Conservation (phyloP, 306 rosid species). For the Quercus agrifolia region DNA sequence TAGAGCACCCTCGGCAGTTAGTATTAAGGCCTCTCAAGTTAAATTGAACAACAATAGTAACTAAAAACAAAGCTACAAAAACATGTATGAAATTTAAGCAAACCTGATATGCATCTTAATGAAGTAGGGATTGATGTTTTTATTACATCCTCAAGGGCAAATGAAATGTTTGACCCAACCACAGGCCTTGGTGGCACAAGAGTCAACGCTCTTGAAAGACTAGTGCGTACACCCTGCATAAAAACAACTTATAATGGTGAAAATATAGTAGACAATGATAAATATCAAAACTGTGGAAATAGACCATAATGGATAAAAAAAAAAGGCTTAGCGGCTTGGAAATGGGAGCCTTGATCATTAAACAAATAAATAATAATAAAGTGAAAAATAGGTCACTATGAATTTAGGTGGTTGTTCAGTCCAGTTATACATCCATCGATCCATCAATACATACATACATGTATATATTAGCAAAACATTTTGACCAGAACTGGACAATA, state of each 20-base stretch:
- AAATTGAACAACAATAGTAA: background rate
- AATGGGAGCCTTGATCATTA: background rate
- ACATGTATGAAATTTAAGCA: background rate
- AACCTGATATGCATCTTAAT: conserved; percentile 48
- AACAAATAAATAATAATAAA: background rate
- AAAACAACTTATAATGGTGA: conserved; percentile 5
- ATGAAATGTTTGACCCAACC: conserved; percentile 28
- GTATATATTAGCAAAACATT: background rate
- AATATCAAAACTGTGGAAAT: background rate
- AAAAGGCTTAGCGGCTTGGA: background rate
- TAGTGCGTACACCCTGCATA: conserved; percentile 46
- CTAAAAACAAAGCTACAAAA: conserved; percentile 5
- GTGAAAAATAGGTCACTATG: background rate
- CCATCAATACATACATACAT: background rate
- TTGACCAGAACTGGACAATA: background rate
- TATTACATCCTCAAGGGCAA: conserved; percentile 27
- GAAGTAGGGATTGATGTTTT: conserved; percentile 37
- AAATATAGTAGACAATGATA: conserved; percentile 1
- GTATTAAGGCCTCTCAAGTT: background rate
- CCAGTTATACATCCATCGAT: too few species aligned
- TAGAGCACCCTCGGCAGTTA: background rate
- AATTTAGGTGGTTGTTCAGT: background rate
- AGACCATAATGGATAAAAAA: background rate
- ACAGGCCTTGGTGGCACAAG: conserved; percentile 35
- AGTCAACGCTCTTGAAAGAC: conserved; percentile 43